phyloP scores from a whole-genome alignment of 169 alveolate genomes.

The Cyclospora cayetanensis region DNA sequence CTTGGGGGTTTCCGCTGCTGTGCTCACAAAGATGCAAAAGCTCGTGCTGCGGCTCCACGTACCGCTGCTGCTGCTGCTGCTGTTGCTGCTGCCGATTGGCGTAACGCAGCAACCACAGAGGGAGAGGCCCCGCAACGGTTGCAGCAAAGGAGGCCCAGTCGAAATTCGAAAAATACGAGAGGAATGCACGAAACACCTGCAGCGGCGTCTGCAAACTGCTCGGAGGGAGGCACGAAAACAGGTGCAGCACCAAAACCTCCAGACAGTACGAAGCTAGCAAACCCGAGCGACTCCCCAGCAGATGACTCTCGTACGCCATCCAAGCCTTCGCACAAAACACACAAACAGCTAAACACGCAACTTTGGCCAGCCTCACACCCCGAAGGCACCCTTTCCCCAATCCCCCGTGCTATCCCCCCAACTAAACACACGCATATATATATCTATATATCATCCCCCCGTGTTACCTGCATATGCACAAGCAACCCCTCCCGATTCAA shows the following conservation, averaged over 20 bases:
- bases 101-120: slow-evolving; percentile 56
- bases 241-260: slow-evolving; percentile 70
- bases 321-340: slow-evolving; percentile 49
- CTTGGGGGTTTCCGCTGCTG: slow-evolving; percentile 52
- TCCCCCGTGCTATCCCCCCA: not conserved
- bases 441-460: not conserved
- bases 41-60: slow-evolving; percentile 16
- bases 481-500: not conserved
- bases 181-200: slow-evolving; percentile 68
- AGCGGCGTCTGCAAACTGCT: slow-evolving; percentile 63
- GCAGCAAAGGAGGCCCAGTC: slow-evolving; percentile 73
- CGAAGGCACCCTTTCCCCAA: not conserved
- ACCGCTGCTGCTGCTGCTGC: slow-evolving; percentile 32
- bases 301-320: slow-evolving; percentile 75
- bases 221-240: slow-evolving; percentile 67
- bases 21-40: slow-evolving; percentile 22
- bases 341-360: not conserved
- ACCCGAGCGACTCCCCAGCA: slow-evolving; percentile 74
- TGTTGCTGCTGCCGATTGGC: slow-evolving; percentile 60
- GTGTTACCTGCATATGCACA: not conserved
- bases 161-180: slow-evolving; percentile 67
- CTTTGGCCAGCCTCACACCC: not conserved
- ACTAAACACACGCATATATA: not conserved
- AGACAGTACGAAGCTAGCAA: slow-evolving; percentile 74
- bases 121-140: slow-evolving; percentile 74